Evolutionary conservation across 2,329 filamentous ascomycete species (phyloP), one percentile per base, ranked within the genome.

Genomic region (Colletotrichum musae): DNA sequence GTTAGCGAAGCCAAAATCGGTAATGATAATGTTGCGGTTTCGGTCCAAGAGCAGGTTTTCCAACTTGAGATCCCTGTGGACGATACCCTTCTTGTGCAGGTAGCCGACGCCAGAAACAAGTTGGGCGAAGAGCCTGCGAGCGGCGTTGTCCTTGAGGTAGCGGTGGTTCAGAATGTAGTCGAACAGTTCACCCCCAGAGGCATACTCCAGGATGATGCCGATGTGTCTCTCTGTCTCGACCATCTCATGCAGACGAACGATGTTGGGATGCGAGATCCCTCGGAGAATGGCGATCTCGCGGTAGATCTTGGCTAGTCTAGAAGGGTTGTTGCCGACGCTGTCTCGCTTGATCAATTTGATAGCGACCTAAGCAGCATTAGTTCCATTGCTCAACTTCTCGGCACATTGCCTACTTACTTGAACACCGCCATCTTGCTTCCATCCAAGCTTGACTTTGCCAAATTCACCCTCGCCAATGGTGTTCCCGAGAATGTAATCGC

Each of bases 1-100:
- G 81, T 99, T 99, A 74, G 96, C 96, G 79, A 99, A 99, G 18
- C 96, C 96, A 81, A 99, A 99, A 82, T 99, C 96, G 16, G 96
- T 99, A 78, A 99, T 99, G 82, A 99, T 99, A 77, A 99, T 98
- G 84, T 99, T 99, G 72, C 94, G 92, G 78, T 99, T 98, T 72
- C 95, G 92, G 81, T 99, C 96, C 59, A 99, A 87, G 45, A 99
- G 87, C 75, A 99, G 81, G 77, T 99, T 99, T 82, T 99, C 96
- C 54, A 99, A 87, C 83, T 99, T 99, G 73, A 99, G 83, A 83
- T 99, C 96, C 76, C 96, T 92, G 80, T 99, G 96, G 15, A 99
- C 96, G 74, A 99, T 99, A 70, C 96, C 96, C 83, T 97, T 98
- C 82, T 97, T 98, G 84, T 99, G 96, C 68, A 99, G 85, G 81